Percentiles rank a stretch among this genome's conserved stretches.
Evolutionary conservation across 2,329 filamentous ascomycete genomes (phyloP).

Genomic region (Neospermospora avenae): DNA sequence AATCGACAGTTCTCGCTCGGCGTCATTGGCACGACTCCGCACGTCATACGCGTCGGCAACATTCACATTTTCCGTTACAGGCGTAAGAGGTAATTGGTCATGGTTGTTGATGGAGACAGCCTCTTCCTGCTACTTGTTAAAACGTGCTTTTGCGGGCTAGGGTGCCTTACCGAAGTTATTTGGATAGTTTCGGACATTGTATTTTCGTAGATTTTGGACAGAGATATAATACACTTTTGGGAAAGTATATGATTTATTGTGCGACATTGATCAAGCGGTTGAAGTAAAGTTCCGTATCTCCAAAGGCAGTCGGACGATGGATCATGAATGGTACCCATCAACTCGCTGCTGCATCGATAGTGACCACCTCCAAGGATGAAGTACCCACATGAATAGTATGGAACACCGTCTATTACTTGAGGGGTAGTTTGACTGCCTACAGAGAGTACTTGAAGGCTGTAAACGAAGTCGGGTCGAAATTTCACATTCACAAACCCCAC

Average conservation of each 20-base stretch:
- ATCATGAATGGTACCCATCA: neutral
- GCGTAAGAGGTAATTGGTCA: constrained; percentile 13
- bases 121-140: constrained; percentile 4
- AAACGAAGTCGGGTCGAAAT: neutral
- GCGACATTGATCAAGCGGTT: neutral
- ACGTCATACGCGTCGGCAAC: constrained; percentile 16
- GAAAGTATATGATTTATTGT: neutral
- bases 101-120: neutral
- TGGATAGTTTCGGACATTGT: neutral
- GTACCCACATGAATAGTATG: neutral
- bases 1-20: constrained; percentile 17
- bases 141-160: neutral
- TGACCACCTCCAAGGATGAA: neutral
- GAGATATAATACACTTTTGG: neutral
- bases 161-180: neutral
- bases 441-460: constrained; percentile 1
- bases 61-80: constrained; percentile 14
- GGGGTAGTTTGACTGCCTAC: neutral
- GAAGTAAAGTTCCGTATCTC: neutral
- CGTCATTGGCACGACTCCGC: constrained; percentile 12
- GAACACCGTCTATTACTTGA: neutral
- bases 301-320: neutral
- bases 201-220: neutral
- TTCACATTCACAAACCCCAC: neutral
- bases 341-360: neutral